Evolutionary conservation across 2,329 filamentous ascomycete species (phyloP).

Genomic region (Pestalotiopsis sp.): DNA sequence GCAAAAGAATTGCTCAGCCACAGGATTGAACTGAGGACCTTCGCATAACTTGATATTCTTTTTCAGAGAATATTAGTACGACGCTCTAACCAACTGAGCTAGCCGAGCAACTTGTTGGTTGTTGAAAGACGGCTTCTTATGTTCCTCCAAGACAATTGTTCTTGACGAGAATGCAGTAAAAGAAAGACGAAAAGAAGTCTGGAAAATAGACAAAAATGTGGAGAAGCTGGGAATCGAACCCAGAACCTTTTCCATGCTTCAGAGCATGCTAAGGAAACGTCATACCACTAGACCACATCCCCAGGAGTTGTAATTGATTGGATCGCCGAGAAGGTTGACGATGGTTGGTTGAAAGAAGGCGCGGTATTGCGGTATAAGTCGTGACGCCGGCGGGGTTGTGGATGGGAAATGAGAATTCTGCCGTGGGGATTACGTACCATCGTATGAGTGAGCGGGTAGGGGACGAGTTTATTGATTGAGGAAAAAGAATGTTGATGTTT

Average conservation of each 20-base stretch:
- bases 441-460: background rate
- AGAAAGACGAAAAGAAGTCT: background rate
- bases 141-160: background rate
- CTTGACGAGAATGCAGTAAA: background rate
- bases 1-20: background rate
- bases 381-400: background rate
- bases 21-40: background rate
- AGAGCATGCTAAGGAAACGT: slow-evolving; percentile 17
- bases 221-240: slow-evolving; percentile 19
- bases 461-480: background rate
- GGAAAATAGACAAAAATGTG: background rate
- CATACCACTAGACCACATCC: slow-evolving; percentile 16
- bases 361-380: background rate
- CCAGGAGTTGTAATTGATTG: background rate
- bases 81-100: background rate
- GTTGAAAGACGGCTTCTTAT: background rate
- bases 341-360: background rate
- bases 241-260: slow-evolving; percentile 18
- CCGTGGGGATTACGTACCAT: background rate
- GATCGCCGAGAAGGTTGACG: background rate
- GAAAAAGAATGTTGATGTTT: background rate
- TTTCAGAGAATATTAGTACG: background rate
- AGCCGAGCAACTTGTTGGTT: background rate
- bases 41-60: background rate
- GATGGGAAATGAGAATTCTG: background rate